Evolutionary conservation across 495 filamentous ascomycete genomes (phyloP), one percentile per base, ranked within the genome.

Genomic region (Neurospora sp.): DNA sequence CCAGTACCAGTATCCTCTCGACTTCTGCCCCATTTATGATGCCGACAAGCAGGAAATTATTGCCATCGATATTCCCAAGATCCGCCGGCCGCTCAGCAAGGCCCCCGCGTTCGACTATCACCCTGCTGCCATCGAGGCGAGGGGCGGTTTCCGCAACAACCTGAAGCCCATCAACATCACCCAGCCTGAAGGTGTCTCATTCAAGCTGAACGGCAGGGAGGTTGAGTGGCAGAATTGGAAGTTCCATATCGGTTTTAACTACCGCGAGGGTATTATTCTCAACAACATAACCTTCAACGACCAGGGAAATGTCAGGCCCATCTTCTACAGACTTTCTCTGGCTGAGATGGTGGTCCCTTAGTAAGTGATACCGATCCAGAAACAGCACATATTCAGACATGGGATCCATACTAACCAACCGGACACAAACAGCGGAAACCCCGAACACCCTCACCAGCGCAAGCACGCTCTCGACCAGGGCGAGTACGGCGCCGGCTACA

Each of bases 321-420:
- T 96, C 40, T 97, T 98, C 84, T 97, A 95, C 84, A 88, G 94
- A 71, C 85, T 98, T n/a, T 97, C 94, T 1, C 86, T 98, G 7
- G 92, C 94, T 2, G 94, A 98, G 85, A 98, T 98, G 94, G 94
- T 97, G 1, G 94, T 97, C 3, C 94, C 94, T 4, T 98, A 98
- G 42, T 45, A 45, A 20, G 42, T 45, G 18, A 45, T 20, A 45
- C 2, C 9, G n/a, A 45, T n/a, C 18, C 42, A 9, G 8, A 20
- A 45, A n/a, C 42, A 45, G 42, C 8, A 45, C 22, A 22, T 22
- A 27, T 9, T 45, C 42, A 20, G 18, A 45, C 8, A 45, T n/a
- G 42, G 42, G n/a, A 45, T 37, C 35, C 5, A 37, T 20, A 20
- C 18, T 45, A 20, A 45, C 42, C 18, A n/a, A 45, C 18, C n/a